phyloP scores from a whole-genome alignment of 768 basidiomycete species.

The Pisolithus albus region DNA sequence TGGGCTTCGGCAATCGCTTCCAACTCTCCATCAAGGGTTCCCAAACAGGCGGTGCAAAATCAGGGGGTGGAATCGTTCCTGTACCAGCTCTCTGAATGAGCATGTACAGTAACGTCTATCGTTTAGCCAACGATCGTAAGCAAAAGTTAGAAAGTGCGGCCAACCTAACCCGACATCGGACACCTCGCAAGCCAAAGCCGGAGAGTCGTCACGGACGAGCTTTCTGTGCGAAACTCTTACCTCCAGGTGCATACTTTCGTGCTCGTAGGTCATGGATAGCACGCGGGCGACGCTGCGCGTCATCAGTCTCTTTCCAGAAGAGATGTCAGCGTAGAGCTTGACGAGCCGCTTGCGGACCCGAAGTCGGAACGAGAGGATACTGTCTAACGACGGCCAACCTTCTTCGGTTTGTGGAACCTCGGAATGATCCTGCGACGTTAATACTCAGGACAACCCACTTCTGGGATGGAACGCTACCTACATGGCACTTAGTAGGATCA shows the following conservation, averaged over 20 bases:
- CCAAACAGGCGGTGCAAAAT: conserved; percentile 73
- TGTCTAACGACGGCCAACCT: conserved; percentile 77
- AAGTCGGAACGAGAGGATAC: conserved; percentile 72
- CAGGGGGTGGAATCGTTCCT: conserved; percentile 72
- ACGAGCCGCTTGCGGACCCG: conserved; percentile 69
- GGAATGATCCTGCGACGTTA: conserved; percentile 64
- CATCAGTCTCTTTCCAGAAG: conserved; percentile 40
- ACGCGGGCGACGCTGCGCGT: conserved; percentile 70
- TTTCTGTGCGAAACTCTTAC: conserved; percentile 20
- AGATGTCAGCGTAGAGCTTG: conserved; percentile 67
- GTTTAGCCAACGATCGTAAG: conserved; percentile 2
- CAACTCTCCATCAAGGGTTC: conserved; percentile 41
- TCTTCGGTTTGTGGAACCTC: conserved; percentile 71
- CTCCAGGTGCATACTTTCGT: conserved; percentile 86
- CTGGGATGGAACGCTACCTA: conserved; percentile 29
- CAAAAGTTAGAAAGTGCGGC: neutral
- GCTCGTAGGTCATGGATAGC: conserved; percentile 86
- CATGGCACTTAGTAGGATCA: conserved; percentile 81
- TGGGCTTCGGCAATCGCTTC: conserved; percentile 39
- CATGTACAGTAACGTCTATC: conserved; percentile 87
- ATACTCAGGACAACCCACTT: neutral
- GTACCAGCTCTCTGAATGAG: conserved; percentile 74
- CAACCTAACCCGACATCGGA: neutral
- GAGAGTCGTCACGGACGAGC: neutral
- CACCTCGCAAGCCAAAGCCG: neutral